Base-by-base conservation (phyloP, 1,284 basidiomycete genomes). In the Ganoderma lucidum region DNA sequence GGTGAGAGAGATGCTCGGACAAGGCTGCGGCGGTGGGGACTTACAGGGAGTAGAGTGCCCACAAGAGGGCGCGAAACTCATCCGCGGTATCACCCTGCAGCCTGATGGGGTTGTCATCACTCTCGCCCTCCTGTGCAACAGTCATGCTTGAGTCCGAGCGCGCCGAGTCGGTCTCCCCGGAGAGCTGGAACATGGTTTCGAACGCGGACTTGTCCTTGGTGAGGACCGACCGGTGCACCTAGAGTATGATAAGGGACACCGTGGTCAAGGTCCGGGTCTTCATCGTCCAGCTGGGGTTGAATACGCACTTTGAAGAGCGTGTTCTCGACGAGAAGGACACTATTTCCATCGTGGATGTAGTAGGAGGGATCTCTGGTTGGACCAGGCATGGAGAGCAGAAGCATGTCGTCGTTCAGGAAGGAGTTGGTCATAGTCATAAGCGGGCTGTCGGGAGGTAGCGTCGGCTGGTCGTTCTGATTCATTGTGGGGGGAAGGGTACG, bases 271-370 rank as follows among this genome's bases (percentile, higher is more conserved):
- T 44, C n/a, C 37, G 10, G 23, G 37, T 14, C 28, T 15, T 2
- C 12, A 10, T 28, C 59, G 17, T 35, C 37, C n/a, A 14, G 8
- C 44, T 6, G 12, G 1, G 44, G 30, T 9, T 28, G 5, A 32
- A 32, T 41, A 23, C 86, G 42, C 72, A 90, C 91, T 75, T 90
- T 92, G 80, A 92, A 92, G 63, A 92, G 76, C 1, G 85, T 88
- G 74, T 89, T 85, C 70, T 87, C 83, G 5, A 91, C 85, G 35
- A 86, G 80, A 37, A 91, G 74, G 6, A 90, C 81, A 71, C 86
- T 90, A 73, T 88, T 90, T 42, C 90, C 90, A 74, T 91, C 90
- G 55, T 84, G 79, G 68, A 90, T 83, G 74, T 86, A 85, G 74
- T 80, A 86, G 14, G 73, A 72, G 19, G 76, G 67, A 67, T 85